Evolutionary conservation across 2,329 filamentous ascomycete species (phyloP), one percentile per base, ranked within the genome.

Genomic region (Byssochlamys sp.): DNA sequence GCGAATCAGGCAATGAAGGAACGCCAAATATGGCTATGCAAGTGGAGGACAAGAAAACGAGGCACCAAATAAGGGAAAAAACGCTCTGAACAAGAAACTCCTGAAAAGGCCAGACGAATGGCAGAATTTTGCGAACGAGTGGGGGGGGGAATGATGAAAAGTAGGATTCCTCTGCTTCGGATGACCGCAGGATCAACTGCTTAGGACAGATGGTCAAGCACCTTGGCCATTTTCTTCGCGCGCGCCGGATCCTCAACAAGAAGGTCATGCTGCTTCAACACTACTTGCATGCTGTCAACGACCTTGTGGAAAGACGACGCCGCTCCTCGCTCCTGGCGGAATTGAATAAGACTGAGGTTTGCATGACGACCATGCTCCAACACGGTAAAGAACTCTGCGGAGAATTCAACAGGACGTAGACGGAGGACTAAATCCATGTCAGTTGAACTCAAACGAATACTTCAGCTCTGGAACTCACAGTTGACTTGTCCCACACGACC

Each of bases 261-360:
- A 64, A 91, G 76, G 27, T 80, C 79, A 28, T 86, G 83, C 59
- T 78, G 78, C 61, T 79, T 80, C 69, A 95, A 84, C 14, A 90
- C 82, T 24, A 82, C 78, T 62, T 86, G 81, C 65, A 96, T 79
- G 2, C 88, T 87, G 59, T 91, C 87, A 27, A 95, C 83, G 9
- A 96, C 88, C 67, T 84, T 86, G 69, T 90, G 83, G 75, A 97
- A 95, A 64, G 88, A 94, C 66, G 88, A 94, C 39, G 90, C 91
- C 1, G 92, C 91, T n/a, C 92, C 94, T 58, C 86, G 86, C 68
- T 94, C 90, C 68, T 96, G 91, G 1, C 89, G 92, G 71, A 96
- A 90, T 35, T 90, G 87, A 29, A 89, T 84, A 62, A 96, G 85
- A 70, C 87, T 89, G 56, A 96, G 81, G 52, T 86, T 86, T 52